Evolutionary conservation across 2,329 filamentous ascomycete species (phyloP), one percentile per base, ranked within the genome.

Genomic region (Fusarium clavum): DNA sequence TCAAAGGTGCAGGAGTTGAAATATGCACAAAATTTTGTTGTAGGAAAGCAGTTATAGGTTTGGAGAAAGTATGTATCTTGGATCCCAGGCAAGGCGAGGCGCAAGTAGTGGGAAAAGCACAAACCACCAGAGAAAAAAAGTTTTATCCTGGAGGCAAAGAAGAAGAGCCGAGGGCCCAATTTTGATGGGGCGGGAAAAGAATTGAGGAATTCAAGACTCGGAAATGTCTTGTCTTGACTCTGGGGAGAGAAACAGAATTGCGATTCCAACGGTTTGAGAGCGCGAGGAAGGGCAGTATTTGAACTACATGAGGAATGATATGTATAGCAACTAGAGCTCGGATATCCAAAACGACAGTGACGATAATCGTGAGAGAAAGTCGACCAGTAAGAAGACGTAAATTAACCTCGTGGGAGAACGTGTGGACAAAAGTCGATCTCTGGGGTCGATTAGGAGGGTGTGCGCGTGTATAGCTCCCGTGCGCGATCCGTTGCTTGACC

Each of bases 381-480:
- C 53, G 68, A 46, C 74, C 73, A 76, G 72, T 76, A 57, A 75
- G 72, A 71, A 60, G 30, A 40, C 41, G 38, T 47, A 49, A 30
- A 64, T 61, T 65, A 67, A 64, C 73, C 73, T 63, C 74, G 74
- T 76, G 74, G 73, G 74, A 74, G 65, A 76, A 67, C 54, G 71
- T 72, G 58, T 76, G 74, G 74, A 67, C 56, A 61, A 70, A 64
- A 76, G 64, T 41, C 48, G 62, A 67, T 74, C 68, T 72, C 61
- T 70, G 64, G 55, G 64, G 56, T 63, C 55, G 34, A 63, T 51
- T 40, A 25, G 65, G 53, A 52, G 69, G 53, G 68, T 49, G 56
- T 65, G 64, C 38, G 55, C 43, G 43, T 49, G 53, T 38, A 55
- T 62, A 66, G 62, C 48, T 69, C 61, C 67, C 67, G 66, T 62